Evolutionary conservation across 441 rosid genomes (phyloP), one percentile per base, ranked within the genome.

Genomic region (Sinapis alba): DNA sequence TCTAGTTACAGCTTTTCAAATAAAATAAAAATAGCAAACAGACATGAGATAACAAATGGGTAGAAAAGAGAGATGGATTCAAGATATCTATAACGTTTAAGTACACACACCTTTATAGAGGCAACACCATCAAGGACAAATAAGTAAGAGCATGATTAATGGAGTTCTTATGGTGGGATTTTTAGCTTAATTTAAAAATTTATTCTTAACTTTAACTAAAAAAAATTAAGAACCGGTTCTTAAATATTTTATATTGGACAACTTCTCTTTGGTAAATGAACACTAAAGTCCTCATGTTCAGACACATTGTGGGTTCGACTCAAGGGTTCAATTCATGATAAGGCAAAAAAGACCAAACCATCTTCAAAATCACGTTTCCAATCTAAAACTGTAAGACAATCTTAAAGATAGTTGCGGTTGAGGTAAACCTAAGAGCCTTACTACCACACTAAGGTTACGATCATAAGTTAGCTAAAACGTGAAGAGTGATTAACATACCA

Each of bases 401-500:
- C 58, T 51, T 18, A 51, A 16, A 20, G 43, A 16, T 47, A 11
- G 38, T 15, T 45, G 16, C 19, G n/a, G 20, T 15, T 47, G 54
- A 47, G 23, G 11, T 18, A 50, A 18, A 50, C 15, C 27, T 54
- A 54, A 1, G 19, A 56, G 12, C n/a, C 43, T 56, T 7, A 9
- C n/a, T 10, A 36, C 12, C 43, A 34, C 38, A 34, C 43, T 36
- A 4, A 36, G 43, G 43, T 66, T 19, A 18, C 4, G 57, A 51
- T 50, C 23, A 15, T 47, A 30, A 10, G 26, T 53, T 19, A 11
- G 3, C 26, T 8, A 8, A 32, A 66, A 18, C 43, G 43, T 16
- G 71, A 67, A 30, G 13, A 73, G 38, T 4, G 38, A 23, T 76
- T 70, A 76, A 41, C 76, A 18, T 86, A 89, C 89, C 92, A 41